These are phyloP conservation scores for Eucalyptus erythrocorys DNA, from an alignment of 345 rosid genomes.

Conservation along the genomic window DNA sequence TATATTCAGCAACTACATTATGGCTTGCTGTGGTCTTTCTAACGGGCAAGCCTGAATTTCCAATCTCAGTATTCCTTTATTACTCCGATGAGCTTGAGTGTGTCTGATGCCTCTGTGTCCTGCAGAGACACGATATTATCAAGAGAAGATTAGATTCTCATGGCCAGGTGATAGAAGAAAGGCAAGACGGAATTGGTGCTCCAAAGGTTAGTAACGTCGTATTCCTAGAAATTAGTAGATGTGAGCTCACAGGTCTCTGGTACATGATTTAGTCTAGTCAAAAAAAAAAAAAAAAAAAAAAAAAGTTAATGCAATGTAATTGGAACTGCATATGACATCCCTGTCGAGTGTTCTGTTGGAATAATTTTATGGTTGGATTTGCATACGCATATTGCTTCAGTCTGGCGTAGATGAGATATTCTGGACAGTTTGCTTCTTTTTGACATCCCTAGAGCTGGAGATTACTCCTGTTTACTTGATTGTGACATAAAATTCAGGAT, in stretches of 20 bases:
- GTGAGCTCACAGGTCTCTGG: not conserved
- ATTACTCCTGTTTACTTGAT: not conserved
- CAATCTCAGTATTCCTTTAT: not conserved
- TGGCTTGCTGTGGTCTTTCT: not conserved
- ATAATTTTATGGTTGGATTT: not conserved
- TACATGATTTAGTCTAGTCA: not conserved
- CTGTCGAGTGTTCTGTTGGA: not conserved
- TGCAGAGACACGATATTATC: slow-evolving; percentile 86
- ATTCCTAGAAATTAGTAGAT: not conserved
- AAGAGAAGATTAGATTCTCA: slow-evolving; percentile 69
- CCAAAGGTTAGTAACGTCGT: slow-evolving; percentile 50
- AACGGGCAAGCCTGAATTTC: not conserved
- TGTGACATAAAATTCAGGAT: not conserved
- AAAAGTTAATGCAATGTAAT: not conserved
- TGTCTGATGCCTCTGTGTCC: not conserved
- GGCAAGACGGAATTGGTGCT: slow-evolving; percentile 85
- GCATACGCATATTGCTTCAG: not conserved
- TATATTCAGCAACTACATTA: not conserved
- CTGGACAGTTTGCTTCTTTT: not conserved
- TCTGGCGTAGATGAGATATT: not conserved
- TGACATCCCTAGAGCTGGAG: not conserved
- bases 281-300: not conserved
- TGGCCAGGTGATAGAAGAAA: slow-evolving; percentile 72
- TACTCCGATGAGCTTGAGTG: not conserved
- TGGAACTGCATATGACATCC: not conserved